Conservation (phyloP, 2,329 filamentous ascomycete species). For the Chaetomium strumarium region DNA sequence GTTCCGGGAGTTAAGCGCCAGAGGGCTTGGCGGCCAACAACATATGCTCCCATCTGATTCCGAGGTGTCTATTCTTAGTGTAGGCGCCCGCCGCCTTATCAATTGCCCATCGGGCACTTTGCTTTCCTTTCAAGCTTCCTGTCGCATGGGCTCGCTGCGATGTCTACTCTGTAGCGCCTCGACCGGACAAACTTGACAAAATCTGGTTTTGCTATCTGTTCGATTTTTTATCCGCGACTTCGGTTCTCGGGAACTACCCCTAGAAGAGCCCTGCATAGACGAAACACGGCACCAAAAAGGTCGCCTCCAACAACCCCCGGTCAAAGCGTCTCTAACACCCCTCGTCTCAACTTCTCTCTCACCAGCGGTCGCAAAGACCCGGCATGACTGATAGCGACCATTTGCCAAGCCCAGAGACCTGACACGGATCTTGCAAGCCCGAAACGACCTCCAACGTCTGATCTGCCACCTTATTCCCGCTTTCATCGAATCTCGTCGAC, state of each 20-base stretch:
- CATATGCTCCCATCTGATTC: too few species aligned
- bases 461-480: slow-evolving; percentile 30
- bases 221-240: neutral
- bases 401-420: slow-evolving; percentile 28
- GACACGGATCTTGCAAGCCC: slow-evolving; percentile 35
- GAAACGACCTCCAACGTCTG: slow-evolving; percentile 45
- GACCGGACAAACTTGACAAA: too few species aligned
- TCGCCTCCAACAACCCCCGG: slow-evolving; percentile 31
- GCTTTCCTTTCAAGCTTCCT: too few species aligned
- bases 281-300: slow-evolving; percentile 37
- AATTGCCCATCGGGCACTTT: too few species aligned
- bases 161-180: too few species aligned
- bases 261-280: slow-evolving; percentile 30
- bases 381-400: slow-evolving; percentile 28
- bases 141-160: too few species aligned
- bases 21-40: too few species aligned
- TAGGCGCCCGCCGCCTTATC: too few species aligned
- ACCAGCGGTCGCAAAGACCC: slow-evolving; percentile 25
- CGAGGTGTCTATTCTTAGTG: too few species aligned
- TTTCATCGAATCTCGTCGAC: slow-evolving; percentile 9
- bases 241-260: neutral
- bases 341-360: slow-evolving; percentile 38
- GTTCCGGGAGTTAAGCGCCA: too few species aligned
- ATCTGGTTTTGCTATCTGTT: neutral
- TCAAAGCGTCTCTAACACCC: slow-evolving; percentile 41